Base-by-base conservation (phyloP, 176 grass and related monocot species). In the Oryza brachyantha region DNA sequence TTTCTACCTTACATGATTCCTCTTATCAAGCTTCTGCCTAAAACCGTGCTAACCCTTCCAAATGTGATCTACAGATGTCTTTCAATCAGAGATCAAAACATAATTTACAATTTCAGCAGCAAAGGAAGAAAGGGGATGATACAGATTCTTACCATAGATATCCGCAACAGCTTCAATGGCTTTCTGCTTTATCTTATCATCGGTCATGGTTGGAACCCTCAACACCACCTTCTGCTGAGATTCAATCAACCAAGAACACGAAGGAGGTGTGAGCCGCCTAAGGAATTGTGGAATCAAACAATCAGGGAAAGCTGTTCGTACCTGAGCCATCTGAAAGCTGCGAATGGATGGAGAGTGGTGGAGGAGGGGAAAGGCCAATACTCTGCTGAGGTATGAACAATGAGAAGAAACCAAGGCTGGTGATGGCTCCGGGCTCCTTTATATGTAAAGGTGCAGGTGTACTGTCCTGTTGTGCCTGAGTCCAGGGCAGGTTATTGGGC, bases 101-200 rank as follows among this genome's bases (percentile, higher is more conserved):
- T 61, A 73, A 5, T 43, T 38, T 46, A 31, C 8, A 38, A 57
- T 57, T 63, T 46, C 12, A 64, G 19, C 17, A 78, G 43, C 22
- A 26, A 61, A 77, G 29, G 21, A 31, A 27, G 13, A 21, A 37
- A 85, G 38, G 38, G 43, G 74, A 25, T 55, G 21, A 42, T 28
- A 25, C 61, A 77, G 8, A 66, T n/a, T 80, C 4, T 66, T 87
- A 98, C 95, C 90, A 0, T 94, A 94, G 63, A 94, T 92, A 13
- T 98, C 91, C 0, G 90, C 90, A 21, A 92, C 87, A 42, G 87
- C 87, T 92, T 92, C 92, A 5, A 98, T 94, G 60, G 92, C 89
- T 76, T 92, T 98, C 86, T 98, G 92, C 85, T 98, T 94, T 13
- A 77, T 86, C 84, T 88, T 98, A 46, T 90, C 89, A 42, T 98